A percentile compares a stretch with the other conserved stretches of the same genome.
Evolutionary conservation across 345 rosid genomes (phyloP).

Genomic region (Gossypium thurberi): DNA sequence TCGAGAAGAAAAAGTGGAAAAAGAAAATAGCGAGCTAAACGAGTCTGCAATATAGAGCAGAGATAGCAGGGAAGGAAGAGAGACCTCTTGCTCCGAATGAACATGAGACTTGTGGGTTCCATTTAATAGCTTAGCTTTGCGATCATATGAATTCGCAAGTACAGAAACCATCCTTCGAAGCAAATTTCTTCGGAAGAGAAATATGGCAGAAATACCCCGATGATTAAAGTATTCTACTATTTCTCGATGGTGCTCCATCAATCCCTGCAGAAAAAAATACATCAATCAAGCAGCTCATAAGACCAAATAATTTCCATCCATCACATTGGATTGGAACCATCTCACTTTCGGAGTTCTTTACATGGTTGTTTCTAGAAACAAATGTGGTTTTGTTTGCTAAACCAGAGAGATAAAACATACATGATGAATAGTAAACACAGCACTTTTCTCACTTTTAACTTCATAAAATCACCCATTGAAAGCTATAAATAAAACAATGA

Average conservation of each 20-base stretch:
- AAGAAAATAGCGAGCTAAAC: not conserved
- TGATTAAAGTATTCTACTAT: conserved; percentile 73
- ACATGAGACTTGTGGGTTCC: conserved; percentile 98
- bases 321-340: not conserved
- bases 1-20: not conserved
- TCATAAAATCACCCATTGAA: not conserved
- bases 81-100: conserved; percentile 79
- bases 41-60: not conserved
- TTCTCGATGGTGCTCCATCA: conserved; percentile 57
- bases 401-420: conserved; percentile 1
- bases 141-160: conserved; percentile 81
- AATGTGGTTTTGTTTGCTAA: not conserved
- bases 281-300: not conserved
- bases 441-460: no score
- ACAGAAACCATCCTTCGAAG: conserved; percentile 84
- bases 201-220: conserved; percentile 68
- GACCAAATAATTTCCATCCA: not conserved
- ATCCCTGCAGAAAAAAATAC: conserved; percentile 42
- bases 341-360: not conserved
- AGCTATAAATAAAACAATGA: not conserved
- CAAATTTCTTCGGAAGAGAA: conserved; percentile 73
- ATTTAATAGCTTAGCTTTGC: conserved; percentile 73
- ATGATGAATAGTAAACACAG: not conserved
- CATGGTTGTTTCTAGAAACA: not conserved
- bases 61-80: not conserved